These are phyloP conservation scores for Friedmanniomyces simplex DNA, from an alignment of 495 filamentous ascomycete species.

Conservation along the genomic window DNA sequence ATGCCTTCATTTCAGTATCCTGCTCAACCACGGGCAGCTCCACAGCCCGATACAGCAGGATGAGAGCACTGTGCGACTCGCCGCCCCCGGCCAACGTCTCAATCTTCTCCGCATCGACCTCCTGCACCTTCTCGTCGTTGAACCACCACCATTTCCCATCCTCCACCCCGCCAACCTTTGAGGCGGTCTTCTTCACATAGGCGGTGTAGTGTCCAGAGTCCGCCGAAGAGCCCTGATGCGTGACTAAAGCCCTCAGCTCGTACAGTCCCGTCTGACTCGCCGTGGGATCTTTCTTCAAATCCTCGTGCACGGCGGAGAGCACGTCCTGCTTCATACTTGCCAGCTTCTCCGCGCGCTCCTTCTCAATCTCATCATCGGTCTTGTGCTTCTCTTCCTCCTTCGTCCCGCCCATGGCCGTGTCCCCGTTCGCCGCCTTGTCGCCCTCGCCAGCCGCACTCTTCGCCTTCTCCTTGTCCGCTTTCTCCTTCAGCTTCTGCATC, in stretches of 20 bases:
- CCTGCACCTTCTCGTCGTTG: constrained; percentile 94
- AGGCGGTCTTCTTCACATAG: constrained; percentile 84
- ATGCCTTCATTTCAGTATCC: not conserved
- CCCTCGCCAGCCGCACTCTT: constrained; percentile 42
- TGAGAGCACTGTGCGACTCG: constrained; percentile 91
- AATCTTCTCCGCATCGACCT: constrained; percentile 86
- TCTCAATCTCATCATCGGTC: constrained; percentile 85
- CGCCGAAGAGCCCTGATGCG: constrained; percentile 93
- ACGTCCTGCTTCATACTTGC: constrained; percentile 75
- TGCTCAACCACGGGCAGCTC: constrained; percentile 39
- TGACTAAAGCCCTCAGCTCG: constrained; percentile 86
- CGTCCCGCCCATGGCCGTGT: constrained; percentile 68
- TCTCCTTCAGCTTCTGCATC: constrained; percentile 31
- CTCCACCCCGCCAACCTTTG: constrained; percentile 51
- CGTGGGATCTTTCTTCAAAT: constrained; percentile 62
- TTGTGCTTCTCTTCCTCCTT: constrained; percentile 61
- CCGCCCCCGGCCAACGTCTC: constrained; percentile 83
- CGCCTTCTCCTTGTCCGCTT: constrained; percentile 39
- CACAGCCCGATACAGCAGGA: constrained; percentile 84
- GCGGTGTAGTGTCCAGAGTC: constrained; percentile 97
- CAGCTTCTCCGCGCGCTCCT: constrained; percentile 64
- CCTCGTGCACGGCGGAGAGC: constrained; percentile 58
- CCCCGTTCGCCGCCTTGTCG: constrained; percentile 48
- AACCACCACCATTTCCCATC: constrained; percentile 99
- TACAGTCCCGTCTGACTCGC: constrained; percentile 89